These are phyloP conservation scores for Xylariaceae sp. DNA, from an alignment of 2,329 filamentous ascomycete species.

Conservation along the genomic window DNA sequence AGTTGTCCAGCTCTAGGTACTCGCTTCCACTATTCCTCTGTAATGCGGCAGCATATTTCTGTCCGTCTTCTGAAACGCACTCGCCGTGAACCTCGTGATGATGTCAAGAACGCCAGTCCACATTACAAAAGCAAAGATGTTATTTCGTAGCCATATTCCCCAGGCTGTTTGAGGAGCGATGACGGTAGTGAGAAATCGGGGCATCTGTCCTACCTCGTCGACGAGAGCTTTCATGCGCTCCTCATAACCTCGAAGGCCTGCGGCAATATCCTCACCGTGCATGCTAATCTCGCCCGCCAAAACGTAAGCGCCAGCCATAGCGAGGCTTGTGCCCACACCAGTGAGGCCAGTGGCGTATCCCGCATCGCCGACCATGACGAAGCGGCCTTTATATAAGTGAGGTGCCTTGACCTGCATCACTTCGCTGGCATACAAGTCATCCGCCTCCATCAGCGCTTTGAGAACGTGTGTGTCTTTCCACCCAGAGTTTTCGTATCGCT, in stretches of 20 bases:
- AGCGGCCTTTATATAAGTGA: conserved; percentile 36
- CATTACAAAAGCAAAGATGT: conserved; percentile 38
- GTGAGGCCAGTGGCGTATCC: conserved; percentile 41
- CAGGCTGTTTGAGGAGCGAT: conserved; percentile 44
- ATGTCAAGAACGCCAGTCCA: conserved; percentile 36
- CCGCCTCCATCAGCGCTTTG: conserved; percentile 32
- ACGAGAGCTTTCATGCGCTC: conserved; percentile 36
- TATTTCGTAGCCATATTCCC: conserved; percentile 45
- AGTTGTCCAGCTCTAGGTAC: no score
- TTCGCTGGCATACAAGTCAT: conserved; percentile 40
- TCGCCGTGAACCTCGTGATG: conserved; percentile 29
- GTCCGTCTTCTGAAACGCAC: conserved; percentile 24
- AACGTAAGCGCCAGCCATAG: conserved; percentile 43
- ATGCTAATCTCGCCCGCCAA: conserved; percentile 43
- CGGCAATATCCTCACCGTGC: conserved; percentile 29
- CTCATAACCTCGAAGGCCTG: conserved; percentile 36
- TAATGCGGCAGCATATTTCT: conserved; percentile 40
- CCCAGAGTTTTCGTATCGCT: conserved; percentile 36
- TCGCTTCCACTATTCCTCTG: conserved; percentile 12
- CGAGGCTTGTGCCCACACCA: conserved; percentile 40
- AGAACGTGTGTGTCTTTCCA: conserved; percentile 42
- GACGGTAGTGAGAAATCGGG: conserved; percentile 32
- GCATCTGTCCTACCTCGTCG: conserved; percentile 32
- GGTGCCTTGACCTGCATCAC: conserved; percentile 39
- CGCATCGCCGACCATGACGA: conserved; percentile 42